A percentile compares a stretch with the other conserved stretches of the same genome.
phyloP scores from a whole-genome alignment of 2,329 filamentous ascomycete species.

The Periconia digitata region DNA sequence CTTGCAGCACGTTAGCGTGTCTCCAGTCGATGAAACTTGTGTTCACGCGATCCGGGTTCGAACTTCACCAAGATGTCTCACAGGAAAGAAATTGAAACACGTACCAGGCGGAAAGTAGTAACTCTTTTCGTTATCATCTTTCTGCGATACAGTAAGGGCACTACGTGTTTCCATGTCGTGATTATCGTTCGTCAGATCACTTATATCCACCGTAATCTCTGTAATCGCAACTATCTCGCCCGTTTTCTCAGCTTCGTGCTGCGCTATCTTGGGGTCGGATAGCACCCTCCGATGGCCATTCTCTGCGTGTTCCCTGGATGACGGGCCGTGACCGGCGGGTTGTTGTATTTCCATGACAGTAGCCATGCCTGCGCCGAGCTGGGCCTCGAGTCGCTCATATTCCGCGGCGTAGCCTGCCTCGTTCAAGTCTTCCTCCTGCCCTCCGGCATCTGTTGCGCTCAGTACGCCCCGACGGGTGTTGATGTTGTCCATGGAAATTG shows the following conservation, averaged over 20 bases:
- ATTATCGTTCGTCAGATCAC: slow-evolving; percentile 39
- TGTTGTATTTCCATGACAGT: slow-evolving; percentile 40
- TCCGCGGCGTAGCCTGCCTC: slow-evolving; percentile 40
- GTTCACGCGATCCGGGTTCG: no score
- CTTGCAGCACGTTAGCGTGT: slow-evolving; percentile 7
- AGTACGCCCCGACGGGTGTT: slow-evolving; percentile 12
- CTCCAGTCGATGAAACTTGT: slow-evolving; percentile 12
- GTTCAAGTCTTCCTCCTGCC: slow-evolving; percentile 22
- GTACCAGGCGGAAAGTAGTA: slow-evolving; percentile 39
- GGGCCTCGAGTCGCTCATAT: slow-evolving; percentile 36
- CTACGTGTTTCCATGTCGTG: slow-evolving; percentile 35
- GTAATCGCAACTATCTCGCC: slow-evolving; percentile 48
- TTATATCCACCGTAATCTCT: slow-evolving; percentile 47
- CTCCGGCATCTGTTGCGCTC: slow-evolving; percentile 16
- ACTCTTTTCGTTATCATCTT: slow-evolving; percentile 30
- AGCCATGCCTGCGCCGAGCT: slow-evolving; percentile 41
- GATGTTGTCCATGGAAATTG: slow-evolving; percentile 29
- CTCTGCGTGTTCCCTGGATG: slow-evolving; percentile 12
- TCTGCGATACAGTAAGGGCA: slow-evolving; percentile 20
- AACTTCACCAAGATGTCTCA: slow-evolving; percentile 1
- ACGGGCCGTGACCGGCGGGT: slow-evolving; percentile 18
- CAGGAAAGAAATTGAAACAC: neutral
- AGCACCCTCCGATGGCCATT: slow-evolving; percentile 24
- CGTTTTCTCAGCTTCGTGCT: slow-evolving; percentile 46
- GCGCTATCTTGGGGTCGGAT: slow-evolving; percentile 38